Evolutionary conservation across 371 early-diverging fungal species (phyloP).

Genomic region (Chytridium lagenaria): DNA sequence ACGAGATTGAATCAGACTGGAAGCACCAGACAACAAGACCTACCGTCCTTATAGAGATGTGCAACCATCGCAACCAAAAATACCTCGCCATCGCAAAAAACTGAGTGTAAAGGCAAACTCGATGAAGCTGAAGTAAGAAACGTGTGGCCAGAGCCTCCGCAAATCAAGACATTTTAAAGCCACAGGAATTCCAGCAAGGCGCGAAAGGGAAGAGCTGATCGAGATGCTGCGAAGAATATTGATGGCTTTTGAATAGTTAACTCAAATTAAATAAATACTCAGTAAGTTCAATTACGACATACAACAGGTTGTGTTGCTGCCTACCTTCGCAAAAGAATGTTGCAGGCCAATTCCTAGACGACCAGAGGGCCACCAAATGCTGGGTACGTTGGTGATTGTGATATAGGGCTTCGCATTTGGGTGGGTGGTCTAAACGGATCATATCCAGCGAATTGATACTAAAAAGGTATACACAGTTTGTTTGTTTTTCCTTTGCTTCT

Average conservation of each 20-base stretch:
- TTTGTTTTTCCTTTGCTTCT: no score
- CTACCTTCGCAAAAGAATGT: no score
- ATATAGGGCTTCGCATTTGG: no score
- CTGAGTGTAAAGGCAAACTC: slow-evolving; percentile 15
- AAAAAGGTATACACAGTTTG: no score
- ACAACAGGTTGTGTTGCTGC: no score
- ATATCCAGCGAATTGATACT: no score
- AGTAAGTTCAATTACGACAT: no score
- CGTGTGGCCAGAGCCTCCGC: slow-evolving; percentile 34
- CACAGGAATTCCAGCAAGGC: not conserved
- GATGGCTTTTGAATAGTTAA: not conserved
- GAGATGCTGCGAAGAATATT: not conserved
- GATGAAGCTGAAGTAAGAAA: slow-evolving; percentile 42
- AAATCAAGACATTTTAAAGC: no score
- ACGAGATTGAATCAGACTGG: slow-evolving; percentile 26
- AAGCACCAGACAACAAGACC: slow-evolving; percentile 33
- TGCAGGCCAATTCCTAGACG: no score
- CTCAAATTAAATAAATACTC: not conserved
- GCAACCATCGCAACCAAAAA: not conserved
- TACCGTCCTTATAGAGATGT: slow-evolving; percentile 42
- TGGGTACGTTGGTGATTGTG: no score
- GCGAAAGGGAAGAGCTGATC: not conserved
- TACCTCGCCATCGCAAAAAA: slow-evolving; percentile 11
- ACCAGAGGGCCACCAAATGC: no score
- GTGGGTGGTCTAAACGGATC: no score